phyloP scores from a whole-genome alignment of 2,329 filamentous ascomycete genomes.

The Sphaerostilbella broomeana region DNA sequence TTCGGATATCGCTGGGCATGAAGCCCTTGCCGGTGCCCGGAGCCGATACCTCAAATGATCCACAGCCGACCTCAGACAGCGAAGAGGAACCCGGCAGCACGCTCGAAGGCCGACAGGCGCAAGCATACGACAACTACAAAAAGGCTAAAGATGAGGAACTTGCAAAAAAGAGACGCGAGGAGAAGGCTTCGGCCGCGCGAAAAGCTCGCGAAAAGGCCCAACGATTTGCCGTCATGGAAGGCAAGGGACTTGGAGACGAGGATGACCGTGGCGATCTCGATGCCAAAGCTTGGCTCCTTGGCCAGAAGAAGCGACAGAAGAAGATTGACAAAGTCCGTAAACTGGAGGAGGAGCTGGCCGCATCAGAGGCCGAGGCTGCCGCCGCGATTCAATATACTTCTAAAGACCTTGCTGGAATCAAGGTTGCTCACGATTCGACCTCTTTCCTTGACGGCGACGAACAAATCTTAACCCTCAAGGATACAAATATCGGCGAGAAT shows the following conservation, averaged over 20 bases:
- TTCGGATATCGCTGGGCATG: constrained; percentile 82
- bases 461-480: constrained; percentile 90
- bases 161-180: constrained; percentile 71
- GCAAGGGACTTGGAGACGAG: constrained; percentile 74
- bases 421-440: constrained; percentile 79
- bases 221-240: constrained; percentile 68
- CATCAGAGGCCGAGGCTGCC: constrained; percentile 60
- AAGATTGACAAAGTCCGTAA: constrained; percentile 74
- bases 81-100: constrained; percentile 74
- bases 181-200: constrained; percentile 75
- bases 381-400: constrained; percentile 68
- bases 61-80: constrained; percentile 45
- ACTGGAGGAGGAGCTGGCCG: constrained; percentile 68
- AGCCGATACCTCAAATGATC: constrained; percentile 34
- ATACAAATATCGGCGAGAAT: constrained; percentile 75
- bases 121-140: constrained; percentile 66
- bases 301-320: constrained; percentile 89
- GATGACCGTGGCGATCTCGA: constrained; percentile 62
- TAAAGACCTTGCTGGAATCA: constrained; percentile 81
- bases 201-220: constrained; percentile 80
- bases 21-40: constrained; percentile 83
- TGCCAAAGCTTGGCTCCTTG: constrained; percentile 79
- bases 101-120: constrained; percentile 70
- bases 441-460: constrained; percentile 78
- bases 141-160: constrained; percentile 62